Conservation (phyloP, 2,329 filamentous ascomycete genomes). For the Cadophora malorum region DNA sequence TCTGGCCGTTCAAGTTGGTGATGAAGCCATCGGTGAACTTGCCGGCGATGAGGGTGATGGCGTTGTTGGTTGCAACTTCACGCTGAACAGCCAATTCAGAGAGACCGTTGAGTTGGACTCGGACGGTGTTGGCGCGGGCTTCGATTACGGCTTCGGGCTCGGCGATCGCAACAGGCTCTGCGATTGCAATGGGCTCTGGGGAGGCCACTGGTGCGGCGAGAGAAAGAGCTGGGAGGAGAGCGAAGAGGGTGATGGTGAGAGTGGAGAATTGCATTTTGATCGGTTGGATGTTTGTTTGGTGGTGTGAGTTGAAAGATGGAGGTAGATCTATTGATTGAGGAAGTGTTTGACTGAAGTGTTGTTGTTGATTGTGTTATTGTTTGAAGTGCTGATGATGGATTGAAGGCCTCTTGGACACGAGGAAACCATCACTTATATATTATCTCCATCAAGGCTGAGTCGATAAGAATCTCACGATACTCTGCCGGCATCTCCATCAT, state of each 20-base stretch:
- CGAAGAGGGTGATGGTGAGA: conserved; percentile 14
- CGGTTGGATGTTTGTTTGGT: background rate
- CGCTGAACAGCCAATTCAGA: conserved; percentile 15
- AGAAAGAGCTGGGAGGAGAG: conserved; percentile 12
- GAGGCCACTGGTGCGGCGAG: conserved; percentile 9
- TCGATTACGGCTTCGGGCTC: background rate
- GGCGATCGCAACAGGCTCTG: background rate
- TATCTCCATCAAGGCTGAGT: background rate
- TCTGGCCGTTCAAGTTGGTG: conserved; percentile 46
- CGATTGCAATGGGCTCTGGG: conserved; percentile 6
- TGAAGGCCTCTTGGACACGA: background rate
- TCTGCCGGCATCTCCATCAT: background rate
- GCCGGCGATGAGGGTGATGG: conserved; percentile 13
- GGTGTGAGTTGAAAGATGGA: background rate
- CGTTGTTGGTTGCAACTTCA: conserved; percentile 18
- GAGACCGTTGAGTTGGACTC: conserved; percentile 19
- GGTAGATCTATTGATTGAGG: background rate
- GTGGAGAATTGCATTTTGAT: conserved; percentile 18
- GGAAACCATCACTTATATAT: conserved; percentile 12
- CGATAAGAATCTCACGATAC: background rate
- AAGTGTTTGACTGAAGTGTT: background rate
- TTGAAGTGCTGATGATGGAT: conserved; percentile 12
- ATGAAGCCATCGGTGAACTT: conserved; percentile 32
- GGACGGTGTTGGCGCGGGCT: conserved; percentile 13
- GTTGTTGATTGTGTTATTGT: background rate